Base-by-base conservation (phyloP, 2,329 filamentous ascomycete genomes). In the Hawksworthiomyces lignivorus region DNA sequence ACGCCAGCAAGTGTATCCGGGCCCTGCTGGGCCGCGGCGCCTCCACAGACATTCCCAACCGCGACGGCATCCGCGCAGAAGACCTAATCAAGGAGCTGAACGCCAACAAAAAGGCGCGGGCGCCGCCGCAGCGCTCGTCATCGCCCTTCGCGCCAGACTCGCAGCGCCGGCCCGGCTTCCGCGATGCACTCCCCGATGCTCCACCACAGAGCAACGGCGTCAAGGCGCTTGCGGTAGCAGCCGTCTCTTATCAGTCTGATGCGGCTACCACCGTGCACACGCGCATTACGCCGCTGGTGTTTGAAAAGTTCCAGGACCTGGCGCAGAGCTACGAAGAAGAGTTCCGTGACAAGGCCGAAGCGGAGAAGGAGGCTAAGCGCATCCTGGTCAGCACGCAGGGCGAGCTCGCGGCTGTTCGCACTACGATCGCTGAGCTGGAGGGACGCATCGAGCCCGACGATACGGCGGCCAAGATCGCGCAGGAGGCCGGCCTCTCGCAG, bases 1-100 rank as follows among this genome's bases (percentile, higher is more conserved):
- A 88, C 43, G 87, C 90, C 15, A 81, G 88, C 33, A 95, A 97
- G 53, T 94, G 89, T 51, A 82, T 95, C 43, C 84, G 92, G 64
- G 71, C 81, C 68, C 62, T 87, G 68, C 62, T 89, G 59, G 80
- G 80, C 26, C 82, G 90, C 38, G 87, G 89, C 46, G 89, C 89
- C 4, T 79, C 82, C 3, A 84, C 87, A 1, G 82, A 94, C 54
- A 82, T 97, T 41, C 72, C 78, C 17, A 98, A 97, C 58, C 70
- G 79, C 40, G 78, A 87, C 43, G 87, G 88, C 21, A 74, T 94
- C 48, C 85, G 86, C 1, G 88, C 88, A 10, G 86, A 94, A 54
- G 83, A 90, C 49, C 70, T 95, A 39, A 87, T 95, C 52, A 81
- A 84, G 56, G 73, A 81, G 46, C 61, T 83, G 28, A 92, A 94